Base-by-base conservation (phyloP, 2,329 filamentous ascomycete genomes). In the Scopulariopsis brevicaulis region DNA sequence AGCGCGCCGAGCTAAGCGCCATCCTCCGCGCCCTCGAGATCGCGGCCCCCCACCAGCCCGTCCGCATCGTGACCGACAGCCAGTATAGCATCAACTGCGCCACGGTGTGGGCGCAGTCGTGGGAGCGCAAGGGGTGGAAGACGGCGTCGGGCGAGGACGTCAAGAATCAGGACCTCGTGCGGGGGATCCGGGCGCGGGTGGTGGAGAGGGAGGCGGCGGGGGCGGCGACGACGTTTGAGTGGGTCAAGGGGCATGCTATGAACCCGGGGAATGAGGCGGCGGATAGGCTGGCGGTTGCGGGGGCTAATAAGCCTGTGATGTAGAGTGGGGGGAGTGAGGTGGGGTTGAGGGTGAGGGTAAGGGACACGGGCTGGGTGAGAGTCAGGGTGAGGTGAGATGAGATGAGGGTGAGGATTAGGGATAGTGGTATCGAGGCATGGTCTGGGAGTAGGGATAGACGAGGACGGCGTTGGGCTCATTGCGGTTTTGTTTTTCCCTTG, bases 1-100 rank as follows among this genome's bases (percentile, higher is more conserved):
- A 97, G 70, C 88, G 94, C 3, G 94, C 93, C n/a, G 94, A 99
- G 73, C 77, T 99, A 59, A 92, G 89, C 25, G 94, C 91, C 8
- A 87, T 97, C 62, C 77, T 89, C 34, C 87, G 92, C 59, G 92
- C 92, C 0, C 77, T 97, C 24, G 84, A 96, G 66, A 81, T 86
- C 53, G 84, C 86, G 1, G 85, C 89, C 0, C 72, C 81, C 18
- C 77, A 85, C 59, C 80, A 87, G 59, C 77, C 84, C 60, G 80
- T 95, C 14, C 80, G 85, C 59, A 95, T 99, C 63, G 81, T 86
- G 68, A 91, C 86, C n/a, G 94, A 99, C 72, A 94, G 89, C 70
- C 85, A 85, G 66, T 97, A 97, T 73, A 81, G 89, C 1, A 96
- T 96, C 70, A 86, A 92, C 63, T 97, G 93, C 67, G 83, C 91